Percentiles rank a stretch among this genome's conserved stretches.
These are phyloP conservation scores for Tillandsia leiboldiana DNA, from an alignment of 176 grass and related monocot genomes.

Conservation along the genomic window DNA sequence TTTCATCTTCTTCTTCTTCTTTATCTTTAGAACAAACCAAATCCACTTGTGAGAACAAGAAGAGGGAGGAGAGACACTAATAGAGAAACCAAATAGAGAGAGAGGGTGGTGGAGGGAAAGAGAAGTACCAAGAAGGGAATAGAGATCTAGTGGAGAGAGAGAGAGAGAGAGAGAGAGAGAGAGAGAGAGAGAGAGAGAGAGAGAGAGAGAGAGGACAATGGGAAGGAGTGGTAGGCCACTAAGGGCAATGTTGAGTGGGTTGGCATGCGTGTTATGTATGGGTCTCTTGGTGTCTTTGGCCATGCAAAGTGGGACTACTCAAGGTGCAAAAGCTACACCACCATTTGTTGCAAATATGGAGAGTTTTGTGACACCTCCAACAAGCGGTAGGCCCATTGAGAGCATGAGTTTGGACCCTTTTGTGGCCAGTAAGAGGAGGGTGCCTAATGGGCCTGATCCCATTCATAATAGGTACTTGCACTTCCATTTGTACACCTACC, in stretches of 20 bases:
- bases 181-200: not conserved
- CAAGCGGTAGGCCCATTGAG: not conserved
- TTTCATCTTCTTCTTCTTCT: not conserved
- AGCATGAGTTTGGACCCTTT: constrained; percentile 2
- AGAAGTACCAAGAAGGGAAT: no score
- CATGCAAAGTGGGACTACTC: not conserved
- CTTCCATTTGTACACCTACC: not conserved
- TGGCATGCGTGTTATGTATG: constrained; percentile 10
- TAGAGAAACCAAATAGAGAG: not conserved
- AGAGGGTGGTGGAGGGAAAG: no score
- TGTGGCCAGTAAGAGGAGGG: constrained; percentile 5
- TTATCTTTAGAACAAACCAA: not conserved
- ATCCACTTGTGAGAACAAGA: not conserved
- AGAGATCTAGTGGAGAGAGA: not conserved
- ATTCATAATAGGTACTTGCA: constrained; percentile 19
- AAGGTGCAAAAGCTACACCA: not conserved
- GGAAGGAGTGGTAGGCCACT: not conserved
- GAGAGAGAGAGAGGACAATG: not conserved
- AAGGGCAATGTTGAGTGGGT: not conserved
- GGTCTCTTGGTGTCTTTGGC: constrained; percentile 4
- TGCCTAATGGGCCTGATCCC: constrained; percentile 23
- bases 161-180: not conserved
- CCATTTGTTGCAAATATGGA: not conserved
- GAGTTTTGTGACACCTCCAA: not conserved
- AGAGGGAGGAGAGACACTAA: not conserved